Conservation (phyloP, 1,139 yeast genomes). For the Taphrina betulina region DNA sequence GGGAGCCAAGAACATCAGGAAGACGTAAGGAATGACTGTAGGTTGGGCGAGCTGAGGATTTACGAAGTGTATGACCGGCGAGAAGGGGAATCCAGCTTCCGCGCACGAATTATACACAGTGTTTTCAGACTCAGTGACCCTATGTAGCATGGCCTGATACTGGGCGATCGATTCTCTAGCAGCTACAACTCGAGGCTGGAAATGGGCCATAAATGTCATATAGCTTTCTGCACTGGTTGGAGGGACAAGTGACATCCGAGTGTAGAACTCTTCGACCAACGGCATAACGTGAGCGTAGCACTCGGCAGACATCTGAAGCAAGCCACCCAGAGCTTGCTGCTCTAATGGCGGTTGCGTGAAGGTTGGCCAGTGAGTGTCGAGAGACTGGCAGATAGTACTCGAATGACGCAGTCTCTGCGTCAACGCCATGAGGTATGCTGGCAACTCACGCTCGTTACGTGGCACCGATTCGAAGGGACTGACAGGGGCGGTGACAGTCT, state of each 20-base stretch:
- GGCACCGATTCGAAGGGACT: not conserved
- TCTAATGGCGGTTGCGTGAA: slow-evolving; percentile 20
- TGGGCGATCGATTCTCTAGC: slow-evolving; percentile 12
- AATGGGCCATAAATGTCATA: not conserved
- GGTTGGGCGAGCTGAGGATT: slow-evolving; percentile 24
- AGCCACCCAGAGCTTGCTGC: slow-evolving; percentile 12
- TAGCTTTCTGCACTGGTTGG: slow-evolving; percentile 2
- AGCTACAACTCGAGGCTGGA: slow-evolving; percentile 6
- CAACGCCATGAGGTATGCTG: slow-evolving; percentile 12
- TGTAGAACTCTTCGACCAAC: slow-evolving; percentile 17
- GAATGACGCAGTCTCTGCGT: slow-evolving; percentile 22
- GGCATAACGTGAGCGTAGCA: slow-evolving; percentile 30
- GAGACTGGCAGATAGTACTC: slow-evolving; percentile 15
- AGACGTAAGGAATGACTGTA: slow-evolving; percentile 19
- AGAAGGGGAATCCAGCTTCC: slow-evolving; percentile 17
- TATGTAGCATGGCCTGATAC: slow-evolving; percentile 8
- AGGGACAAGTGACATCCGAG: slow-evolving; percentile 5
- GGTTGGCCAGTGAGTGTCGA: slow-evolving; percentile 19
- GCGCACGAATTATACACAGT: slow-evolving; percentile 13
- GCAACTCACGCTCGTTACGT: slow-evolving; percentile 26
- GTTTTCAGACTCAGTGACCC: not conserved
- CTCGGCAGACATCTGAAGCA: slow-evolving; percentile 19
- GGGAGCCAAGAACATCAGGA: slow-evolving; percentile 28
- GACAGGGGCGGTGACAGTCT: too few species aligned
- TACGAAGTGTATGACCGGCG: slow-evolving; percentile 15